Percentiles rank a stretch among this genome's conserved stretches.
Evolutionary conservation across 768 basidiomycete species (phyloP).

Genomic region (Austroboletus festivus): DNA sequence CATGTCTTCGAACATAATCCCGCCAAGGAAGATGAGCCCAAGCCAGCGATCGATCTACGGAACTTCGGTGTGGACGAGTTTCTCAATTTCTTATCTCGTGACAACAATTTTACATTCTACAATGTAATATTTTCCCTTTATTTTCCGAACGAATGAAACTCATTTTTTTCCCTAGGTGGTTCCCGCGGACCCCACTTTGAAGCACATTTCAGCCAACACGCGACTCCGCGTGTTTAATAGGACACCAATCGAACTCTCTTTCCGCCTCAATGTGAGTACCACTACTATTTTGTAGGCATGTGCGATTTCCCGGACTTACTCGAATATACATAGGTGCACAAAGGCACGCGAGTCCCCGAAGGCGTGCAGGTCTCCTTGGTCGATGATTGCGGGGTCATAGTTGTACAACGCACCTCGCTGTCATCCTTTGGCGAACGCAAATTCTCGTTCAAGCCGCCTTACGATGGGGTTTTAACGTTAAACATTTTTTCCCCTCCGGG

Average conservation of each 20-base stretch:
- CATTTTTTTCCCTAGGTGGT: not conserved
- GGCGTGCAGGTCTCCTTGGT: conserved; percentile 4
- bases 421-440: not conserved
- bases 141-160: not conserved
- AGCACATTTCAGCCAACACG: conserved; percentile 3
- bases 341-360: not conserved
- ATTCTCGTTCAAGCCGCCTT: not conserved
- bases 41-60: not conserved
- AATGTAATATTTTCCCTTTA: not conserved
- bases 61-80: not conserved
- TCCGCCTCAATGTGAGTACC: not conserved
- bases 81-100: not conserved
- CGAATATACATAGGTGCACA: conserved; percentile 1
- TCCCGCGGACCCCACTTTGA: conserved; percentile 8
- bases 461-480: conserved; percentile 6
- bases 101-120: conserved; percentile 1
- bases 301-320: not conserved
- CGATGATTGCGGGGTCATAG: conserved; percentile 2
- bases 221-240: conserved; percentile 6
- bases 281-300: not conserved
- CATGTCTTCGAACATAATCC: not conserved
- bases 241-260: not conserved
- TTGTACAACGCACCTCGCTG: not conserved
- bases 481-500: conserved; percentile 2
- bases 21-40: not conserved